phyloP scores from a whole-genome alignment of 1,284 basidiomycete genomes.

The Malassezia yamatoensis region DNA sequence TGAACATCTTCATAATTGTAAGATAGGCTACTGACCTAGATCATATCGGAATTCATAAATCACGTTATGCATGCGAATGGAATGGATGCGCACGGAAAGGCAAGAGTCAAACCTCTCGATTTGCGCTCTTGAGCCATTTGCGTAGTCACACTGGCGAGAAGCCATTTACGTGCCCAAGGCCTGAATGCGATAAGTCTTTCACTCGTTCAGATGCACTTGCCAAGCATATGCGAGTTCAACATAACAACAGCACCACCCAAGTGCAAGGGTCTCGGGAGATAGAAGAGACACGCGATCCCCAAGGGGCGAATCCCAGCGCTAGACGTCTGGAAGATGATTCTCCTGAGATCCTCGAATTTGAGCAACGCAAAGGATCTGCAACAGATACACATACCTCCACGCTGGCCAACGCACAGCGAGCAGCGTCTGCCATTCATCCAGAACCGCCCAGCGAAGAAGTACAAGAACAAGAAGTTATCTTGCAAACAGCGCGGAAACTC shows the following conservation, averaged over 20 bases:
- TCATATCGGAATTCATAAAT: slow-evolving; percentile 75
- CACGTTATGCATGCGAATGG: slow-evolving; percentile 81
- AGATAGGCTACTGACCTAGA: slow-evolving; percentile 13
- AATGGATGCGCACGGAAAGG: slow-evolving; percentile 65
- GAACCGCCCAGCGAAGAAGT: slow-evolving; percentile 30
- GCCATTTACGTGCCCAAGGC: slow-evolving; percentile 69
- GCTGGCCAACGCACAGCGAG: slow-evolving; percentile 3
- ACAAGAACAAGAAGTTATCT: slow-evolving; percentile 23
- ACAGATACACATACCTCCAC: neutral
- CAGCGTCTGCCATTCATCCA: slow-evolving; percentile 14
- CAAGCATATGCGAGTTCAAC: slow-evolving; percentile 79
- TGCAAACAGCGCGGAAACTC: slow-evolving; percentile 1
- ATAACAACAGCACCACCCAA: slow-evolving; percentile 52
- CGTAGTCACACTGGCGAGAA: slow-evolving; percentile 74
- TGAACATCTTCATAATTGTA: slow-evolving; percentile 66
- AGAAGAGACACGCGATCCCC: slow-evolving; percentile 12
- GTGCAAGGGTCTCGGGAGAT: slow-evolving; percentile 15
- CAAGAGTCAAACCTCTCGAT: slow-evolving; percentile 71
- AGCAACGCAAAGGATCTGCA: slow-evolving; percentile 12
- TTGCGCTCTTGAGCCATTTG: slow-evolving; percentile 76
- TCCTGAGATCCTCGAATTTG: slow-evolving; percentile 32
- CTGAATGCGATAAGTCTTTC: slow-evolving; percentile 89
- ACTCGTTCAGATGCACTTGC: slow-evolving; percentile 80
- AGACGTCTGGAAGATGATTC: slow-evolving; percentile 16
- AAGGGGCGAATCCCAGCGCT: neutral